Evolutionary conservation across 2,329 filamentous ascomycete genomes (phyloP).

Genomic region (Alternaria hordeiaustralica): DNA sequence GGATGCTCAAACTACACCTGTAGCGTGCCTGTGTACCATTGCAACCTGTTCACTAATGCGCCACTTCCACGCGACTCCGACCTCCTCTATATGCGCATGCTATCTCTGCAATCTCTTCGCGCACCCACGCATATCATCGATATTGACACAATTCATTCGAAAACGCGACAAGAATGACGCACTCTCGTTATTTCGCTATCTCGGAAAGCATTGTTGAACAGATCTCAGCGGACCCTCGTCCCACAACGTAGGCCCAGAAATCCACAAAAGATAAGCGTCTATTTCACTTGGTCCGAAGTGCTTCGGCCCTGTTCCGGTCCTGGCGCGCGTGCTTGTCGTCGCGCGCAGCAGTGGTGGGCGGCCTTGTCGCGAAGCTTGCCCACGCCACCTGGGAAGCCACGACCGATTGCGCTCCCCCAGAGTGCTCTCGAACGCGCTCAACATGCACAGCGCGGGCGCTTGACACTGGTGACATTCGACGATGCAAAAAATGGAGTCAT

Average conservation of each 20-base stretch:
- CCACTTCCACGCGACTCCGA: not conserved
- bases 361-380: conserved; percentile 1
- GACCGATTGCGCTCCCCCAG: not conserved
- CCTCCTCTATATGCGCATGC: not conserved
- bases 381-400: not conserved
- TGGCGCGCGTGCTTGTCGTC: conserved; percentile 1
- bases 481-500: conserved; percentile 1
- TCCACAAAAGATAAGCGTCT: conserved; percentile 17
- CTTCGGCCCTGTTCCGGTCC: conserved; percentile 2
- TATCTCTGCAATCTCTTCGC: conserved; percentile 2
- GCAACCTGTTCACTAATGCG: not conserved
- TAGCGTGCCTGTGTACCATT: not conserved
- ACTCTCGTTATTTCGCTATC: conserved; percentile 1
- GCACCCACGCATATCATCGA: not conserved
- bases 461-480: conserved; percentile 3
- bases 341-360: not conserved
- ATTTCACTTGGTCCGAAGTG: conserved; percentile 1
- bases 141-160: not conserved
- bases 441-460: not conserved
- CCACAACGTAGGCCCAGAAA: conserved; percentile 5
- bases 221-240: conserved; percentile 4
- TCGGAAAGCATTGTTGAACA: conserved; percentile 4
- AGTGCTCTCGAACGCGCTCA: conserved; percentile 9
- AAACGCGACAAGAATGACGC: conserved; percentile 1
- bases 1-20: not conserved